Conservation (phyloP, 2,329 filamentous ascomycete species). For the Hymenoscyphus repandus region DNA sequence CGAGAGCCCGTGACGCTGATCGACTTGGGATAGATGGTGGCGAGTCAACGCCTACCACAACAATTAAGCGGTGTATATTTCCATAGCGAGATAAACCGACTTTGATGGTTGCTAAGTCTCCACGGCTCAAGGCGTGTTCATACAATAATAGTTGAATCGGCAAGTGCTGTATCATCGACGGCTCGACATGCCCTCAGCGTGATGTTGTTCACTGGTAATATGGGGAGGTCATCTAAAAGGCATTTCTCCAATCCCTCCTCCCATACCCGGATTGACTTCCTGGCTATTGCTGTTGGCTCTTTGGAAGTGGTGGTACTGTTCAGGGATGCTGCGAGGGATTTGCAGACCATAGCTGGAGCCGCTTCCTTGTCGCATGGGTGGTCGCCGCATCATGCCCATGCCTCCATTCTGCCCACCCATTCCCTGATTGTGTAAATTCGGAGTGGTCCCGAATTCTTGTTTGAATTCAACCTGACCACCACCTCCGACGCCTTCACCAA, state of each 20-base stretch:
- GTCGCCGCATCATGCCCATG: conserved; percentile 16
- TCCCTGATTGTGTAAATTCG: not conserved
- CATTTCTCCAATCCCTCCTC: conserved; percentile 7
- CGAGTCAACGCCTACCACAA: too few species aligned
- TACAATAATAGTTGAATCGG: not conserved
- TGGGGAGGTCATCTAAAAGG: conserved; percentile 8
- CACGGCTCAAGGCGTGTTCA: not conserved
- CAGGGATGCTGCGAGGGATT: conserved; percentile 26
- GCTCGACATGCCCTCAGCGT: not conserved
- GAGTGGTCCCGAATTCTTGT: conserved; percentile 18
- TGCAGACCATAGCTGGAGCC: conserved; percentile 19
- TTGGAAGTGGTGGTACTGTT: conserved; percentile 21
- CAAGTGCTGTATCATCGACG: not conserved
- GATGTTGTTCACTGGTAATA: not conserved
- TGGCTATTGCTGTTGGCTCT: conserved; percentile 17
- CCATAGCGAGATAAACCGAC: too few species aligned
- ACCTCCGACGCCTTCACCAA: conserved; percentile 17
- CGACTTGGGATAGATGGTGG: too few species aligned
- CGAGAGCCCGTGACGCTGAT: too few species aligned
- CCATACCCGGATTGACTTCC: conserved; percentile 9
- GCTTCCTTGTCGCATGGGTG: conserved; percentile 23
- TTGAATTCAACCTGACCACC: conserved; percentile 20
- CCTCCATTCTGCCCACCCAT: conserved; percentile 12
- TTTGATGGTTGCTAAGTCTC: too few species aligned
- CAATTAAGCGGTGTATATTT: too few species aligned